phyloP scores from a whole-genome alignment of 2,329 filamentous ascomycete species.

The Coleophoma cylindrospora region DNA sequence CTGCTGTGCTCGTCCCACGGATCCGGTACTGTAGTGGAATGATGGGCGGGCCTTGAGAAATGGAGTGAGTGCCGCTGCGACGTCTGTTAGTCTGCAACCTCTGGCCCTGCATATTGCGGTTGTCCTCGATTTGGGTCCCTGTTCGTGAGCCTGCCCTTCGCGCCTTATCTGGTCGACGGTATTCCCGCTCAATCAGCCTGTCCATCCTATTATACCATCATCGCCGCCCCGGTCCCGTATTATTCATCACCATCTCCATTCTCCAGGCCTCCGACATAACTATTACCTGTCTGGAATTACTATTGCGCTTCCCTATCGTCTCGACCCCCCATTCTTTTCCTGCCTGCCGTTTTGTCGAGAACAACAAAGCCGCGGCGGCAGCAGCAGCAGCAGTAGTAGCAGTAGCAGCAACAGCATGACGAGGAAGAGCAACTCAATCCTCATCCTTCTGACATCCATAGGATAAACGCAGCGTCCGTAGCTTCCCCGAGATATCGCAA shows the following conservation, averaged over 20 bases:
- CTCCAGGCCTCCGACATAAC: no score
- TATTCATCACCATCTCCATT: no score
- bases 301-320: no score
- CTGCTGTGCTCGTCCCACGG: not conserved
- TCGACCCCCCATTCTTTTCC: no score
- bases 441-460: slow-evolving; percentile 24
- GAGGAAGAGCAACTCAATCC: slow-evolving; percentile 17
- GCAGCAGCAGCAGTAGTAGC: not conserved
- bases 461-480: slow-evolving; percentile 1
- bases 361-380: not conserved
- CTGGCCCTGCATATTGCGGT: not conserved
- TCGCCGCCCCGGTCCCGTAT: not conserved
- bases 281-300: no score
- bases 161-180: not conserved
- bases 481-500: not conserved
- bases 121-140: not conserved
- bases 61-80: not conserved
- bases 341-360: not conserved
- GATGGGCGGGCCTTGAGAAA: no score
- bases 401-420: slow-evolving; percentile 15
- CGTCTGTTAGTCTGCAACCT: not conserved
- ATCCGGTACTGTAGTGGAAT: not conserved
- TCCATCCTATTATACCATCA: not conserved
- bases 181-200: no score
- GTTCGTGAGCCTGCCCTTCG: not conserved